Evolutionary conservation across 2,329 filamentous ascomycete genomes (phyloP), one percentile per base, ranked within the genome.

Genomic region (Penicillium paneum): DNA sequence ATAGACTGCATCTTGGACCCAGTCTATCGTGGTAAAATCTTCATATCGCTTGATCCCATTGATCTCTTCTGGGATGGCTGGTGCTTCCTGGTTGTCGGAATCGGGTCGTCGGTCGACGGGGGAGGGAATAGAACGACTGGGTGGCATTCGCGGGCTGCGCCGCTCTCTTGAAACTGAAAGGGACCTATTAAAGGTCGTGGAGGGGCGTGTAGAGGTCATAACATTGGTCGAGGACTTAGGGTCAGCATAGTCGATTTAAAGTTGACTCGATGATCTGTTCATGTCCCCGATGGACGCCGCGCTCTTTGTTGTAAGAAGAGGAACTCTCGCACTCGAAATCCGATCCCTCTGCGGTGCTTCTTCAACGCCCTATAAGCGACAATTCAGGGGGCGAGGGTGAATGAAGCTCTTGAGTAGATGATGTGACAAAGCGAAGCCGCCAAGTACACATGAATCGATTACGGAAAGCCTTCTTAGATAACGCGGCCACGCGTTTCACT

Each of bases 1-100:
- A 60, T 92, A 88, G 32, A 91, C 88, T 11, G 93, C 92, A 82
- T 99, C 94, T 73, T 99, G 93, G 0, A 99, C 93, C 94, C 94
- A 99, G 75, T 99, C 94, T 84, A 80, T 77, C 0, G 94, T 99
- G 6, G 92, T 96, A 71, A 99, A 99, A 76, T 99, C 94, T 82
- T 96, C 94, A 76, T 99, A 99, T 77, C 93, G 84, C 77, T 97
- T 97, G 71, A 99, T 97, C 78, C 97, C 89, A 26, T 89, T 92
- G 69, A 99, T 96, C 77, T 99, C 94, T 69, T 97, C 92, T 57
- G 91, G 89, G 62, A 96, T 90, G 59, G 87, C 84, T 57, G 87
- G 83, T 66, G 89, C 84, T 32, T 71, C 84, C 31, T 71, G 66
- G 41, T 62, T 52, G 82, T 62, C 84, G 85, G 70, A 76, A 78